A percentile compares a stretch with the other conserved stretches of the same genome.
Conservation (phyloP, 202 grass and related monocot genomes). For the Elaeis oleifera region DNA sequence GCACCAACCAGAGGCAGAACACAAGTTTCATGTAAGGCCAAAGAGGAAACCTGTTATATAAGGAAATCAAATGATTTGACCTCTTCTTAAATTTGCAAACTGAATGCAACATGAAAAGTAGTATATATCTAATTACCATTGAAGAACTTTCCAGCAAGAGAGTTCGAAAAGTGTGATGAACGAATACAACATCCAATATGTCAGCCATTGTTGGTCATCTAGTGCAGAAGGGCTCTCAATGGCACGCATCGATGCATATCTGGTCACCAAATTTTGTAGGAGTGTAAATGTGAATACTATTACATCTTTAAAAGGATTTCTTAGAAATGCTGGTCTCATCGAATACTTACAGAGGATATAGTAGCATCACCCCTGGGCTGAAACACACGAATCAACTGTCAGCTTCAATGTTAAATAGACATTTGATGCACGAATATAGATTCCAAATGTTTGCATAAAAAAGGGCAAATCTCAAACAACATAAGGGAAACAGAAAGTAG, state of each 20-base stretch:
- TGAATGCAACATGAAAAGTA: too few species aligned
- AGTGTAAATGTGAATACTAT: too few species aligned
- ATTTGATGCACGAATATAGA: too few species aligned
- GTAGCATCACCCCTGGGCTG: constrained; percentile 79
- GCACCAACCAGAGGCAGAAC: constrained; percentile 90
- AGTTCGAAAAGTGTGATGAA: constrained; percentile 89
- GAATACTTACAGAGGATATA: constrained; percentile 87
- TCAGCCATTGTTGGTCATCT: constrained; percentile 99
- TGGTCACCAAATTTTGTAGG: not conserved
- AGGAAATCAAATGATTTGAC: not conserved
- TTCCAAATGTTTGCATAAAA: too few species aligned
- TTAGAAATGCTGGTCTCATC: too few species aligned
- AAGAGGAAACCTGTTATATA: constrained; percentile 55
- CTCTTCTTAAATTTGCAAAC: too few species aligned
- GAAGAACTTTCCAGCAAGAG: constrained; percentile 83
- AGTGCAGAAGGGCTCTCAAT: constrained; percentile 85
- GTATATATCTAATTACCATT: constrained; percentile 33
- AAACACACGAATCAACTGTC: not conserved
- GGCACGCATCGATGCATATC: constrained; percentile 82
- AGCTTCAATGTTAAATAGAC: too few species aligned
- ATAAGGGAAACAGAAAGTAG: too few species aligned
- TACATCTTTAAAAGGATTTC: too few species aligned
- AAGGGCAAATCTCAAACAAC: too few species aligned
- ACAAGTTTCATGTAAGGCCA: constrained; percentile 92
- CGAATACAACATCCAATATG: constrained; percentile 88